These are phyloP conservation scores for Spergularia azorica DNA, from an alignment of 179 eudicot genomes.

Conservation along the genomic window DNA sequence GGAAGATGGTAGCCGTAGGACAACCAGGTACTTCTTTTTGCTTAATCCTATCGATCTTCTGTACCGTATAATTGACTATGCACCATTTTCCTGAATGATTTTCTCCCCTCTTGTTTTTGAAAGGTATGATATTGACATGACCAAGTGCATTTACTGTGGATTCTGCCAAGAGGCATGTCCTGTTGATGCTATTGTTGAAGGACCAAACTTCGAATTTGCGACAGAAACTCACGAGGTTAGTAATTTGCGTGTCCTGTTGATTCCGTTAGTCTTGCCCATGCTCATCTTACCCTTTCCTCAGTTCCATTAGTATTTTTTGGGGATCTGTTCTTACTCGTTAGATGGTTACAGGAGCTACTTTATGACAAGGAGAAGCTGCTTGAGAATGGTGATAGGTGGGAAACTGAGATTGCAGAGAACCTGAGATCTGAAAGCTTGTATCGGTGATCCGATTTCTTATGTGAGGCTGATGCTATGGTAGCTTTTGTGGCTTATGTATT, in stretches of 20 bases:
- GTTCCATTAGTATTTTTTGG: not conserved
- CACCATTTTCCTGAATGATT: not conserved
- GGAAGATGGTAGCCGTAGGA: constrained; percentile 98
- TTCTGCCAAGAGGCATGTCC: constrained; percentile 99
- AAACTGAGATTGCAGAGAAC: constrained; percentile 95
- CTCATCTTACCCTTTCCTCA: not conserved
- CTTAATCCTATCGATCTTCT: not conserved
- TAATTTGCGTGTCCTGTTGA: not conserved
- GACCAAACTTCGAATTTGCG: constrained; percentile 97
- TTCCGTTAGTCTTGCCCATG: not conserved
- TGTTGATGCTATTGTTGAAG: constrained; percentile 98
- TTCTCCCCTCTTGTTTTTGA: not conserved
- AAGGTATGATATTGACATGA: constrained; percentile 98
- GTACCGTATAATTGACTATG: not conserved
- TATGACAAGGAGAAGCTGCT: constrained; percentile 96
- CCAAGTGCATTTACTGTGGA: constrained; percentile 97
- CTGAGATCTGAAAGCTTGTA: constrained; percentile 89
- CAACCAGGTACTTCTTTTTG: constrained; percentile 60
- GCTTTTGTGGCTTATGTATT: constrained; percentile 12
- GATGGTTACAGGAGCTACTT: constrained; percentile 72
- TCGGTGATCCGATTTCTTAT: constrained; percentile 43
- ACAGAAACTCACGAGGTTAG: constrained; percentile 98
- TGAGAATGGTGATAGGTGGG: constrained; percentile 97
- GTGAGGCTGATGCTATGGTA: constrained; percentile 2
- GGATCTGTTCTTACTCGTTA: not conserved